A percentile compares a stretch with the other conserved stretches of the same genome.
These are phyloP conservation scores for Pluteus cervinus DNA, from an alignment of 768 basidiomycete species.

Conservation along the genomic window DNA sequence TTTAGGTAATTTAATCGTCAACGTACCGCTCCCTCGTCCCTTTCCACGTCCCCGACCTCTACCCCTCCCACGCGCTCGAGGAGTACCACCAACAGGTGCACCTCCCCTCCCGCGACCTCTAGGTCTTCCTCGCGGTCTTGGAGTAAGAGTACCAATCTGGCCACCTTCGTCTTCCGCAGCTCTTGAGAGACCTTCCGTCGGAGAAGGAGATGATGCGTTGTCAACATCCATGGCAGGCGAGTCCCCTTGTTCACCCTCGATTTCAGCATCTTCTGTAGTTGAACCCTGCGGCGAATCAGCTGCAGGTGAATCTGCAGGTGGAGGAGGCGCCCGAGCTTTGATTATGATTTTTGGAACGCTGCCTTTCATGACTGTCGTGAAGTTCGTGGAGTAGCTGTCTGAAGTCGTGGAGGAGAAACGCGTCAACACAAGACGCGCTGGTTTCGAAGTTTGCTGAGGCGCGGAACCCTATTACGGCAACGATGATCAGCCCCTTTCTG, in stretches of 20 bases:
- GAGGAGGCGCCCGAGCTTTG: conserved; percentile 25
- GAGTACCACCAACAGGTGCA: conserved; percentile 17
- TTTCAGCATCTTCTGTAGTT: conserved; percentile 26
- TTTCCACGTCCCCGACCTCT: conserved; percentile 31
- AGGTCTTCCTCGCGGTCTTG: conserved; percentile 33
- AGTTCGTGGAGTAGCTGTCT: conserved; percentile 6
- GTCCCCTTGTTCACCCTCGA: conserved; percentile 17
- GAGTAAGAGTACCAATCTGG: conserved; percentile 24
- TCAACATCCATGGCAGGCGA: conserved; percentile 31
- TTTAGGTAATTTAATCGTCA: conserved; percentile 25
- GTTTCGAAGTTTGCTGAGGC: too few relatives aligned
- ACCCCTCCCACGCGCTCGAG: conserved; percentile 29
- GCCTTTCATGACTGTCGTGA: conserved; percentile 6
- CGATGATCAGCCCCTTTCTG: too few relatives aligned
- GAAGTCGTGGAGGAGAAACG: too few relatives aligned
- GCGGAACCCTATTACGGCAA: too few relatives aligned
- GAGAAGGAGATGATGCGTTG: conserved; percentile 22
- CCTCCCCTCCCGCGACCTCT: conserved; percentile 30
- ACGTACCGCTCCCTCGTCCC: conserved; percentile 19
- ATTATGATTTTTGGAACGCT: conserved; percentile 43
- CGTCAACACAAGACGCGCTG: too few relatives aligned
- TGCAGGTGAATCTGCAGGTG: conserved; percentile 22
- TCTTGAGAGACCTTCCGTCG: conserved; percentile 28
- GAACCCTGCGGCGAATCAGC: conserved; percentile 27
- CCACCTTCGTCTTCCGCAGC: conserved; percentile 22